These are phyloP conservation scores for Beverwykella pulmonaria DNA, from an alignment of 495 filamentous ascomycete genomes.

Conservation along the genomic window DNA sequence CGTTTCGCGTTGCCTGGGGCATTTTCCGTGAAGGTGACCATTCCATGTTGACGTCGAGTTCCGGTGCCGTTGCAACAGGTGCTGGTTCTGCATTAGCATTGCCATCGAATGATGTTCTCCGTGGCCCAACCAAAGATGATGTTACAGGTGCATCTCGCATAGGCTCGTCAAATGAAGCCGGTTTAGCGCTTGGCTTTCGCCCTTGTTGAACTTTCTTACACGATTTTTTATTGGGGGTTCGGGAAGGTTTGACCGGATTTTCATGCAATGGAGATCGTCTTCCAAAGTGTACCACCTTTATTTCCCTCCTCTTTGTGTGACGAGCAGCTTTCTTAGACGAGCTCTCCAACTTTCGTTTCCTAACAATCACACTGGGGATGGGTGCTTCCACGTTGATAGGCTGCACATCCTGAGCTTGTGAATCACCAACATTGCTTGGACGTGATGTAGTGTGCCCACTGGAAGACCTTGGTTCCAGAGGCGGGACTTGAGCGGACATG, in stretches of 20 bases:
- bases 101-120: not conserved
- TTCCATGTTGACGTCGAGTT: not conserved
- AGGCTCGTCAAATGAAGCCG: not conserved
- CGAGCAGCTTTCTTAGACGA: not conserved
- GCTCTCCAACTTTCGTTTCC: conserved; percentile 13
- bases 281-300: conserved; percentile 15
- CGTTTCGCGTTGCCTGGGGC: no score
- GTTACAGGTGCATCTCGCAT: not conserved
- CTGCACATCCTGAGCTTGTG: not conserved
- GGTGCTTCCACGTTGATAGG: not conserved
- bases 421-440: not conserved
- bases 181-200: not conserved
- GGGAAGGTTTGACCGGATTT: not conserved
- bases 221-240: not conserved
- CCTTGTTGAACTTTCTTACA: not conserved
- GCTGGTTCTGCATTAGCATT: not conserved
- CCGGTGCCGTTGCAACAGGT: not conserved
- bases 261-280: not conserved
- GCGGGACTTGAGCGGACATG: conserved; percentile 3
- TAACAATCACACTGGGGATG: not conserved
- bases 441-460: not conserved
- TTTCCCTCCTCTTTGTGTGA: conserved; percentile 18
- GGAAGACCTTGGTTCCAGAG: not conserved
- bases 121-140: not conserved
- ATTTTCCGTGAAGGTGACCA: no score